Percentiles rank a stretch among this genome's conserved stretches.
These are phyloP conservation scores for Zhuliangozyma blackwelliae DNA, from an alignment of 1,139 yeast species.

Conservation along the genomic window DNA sequence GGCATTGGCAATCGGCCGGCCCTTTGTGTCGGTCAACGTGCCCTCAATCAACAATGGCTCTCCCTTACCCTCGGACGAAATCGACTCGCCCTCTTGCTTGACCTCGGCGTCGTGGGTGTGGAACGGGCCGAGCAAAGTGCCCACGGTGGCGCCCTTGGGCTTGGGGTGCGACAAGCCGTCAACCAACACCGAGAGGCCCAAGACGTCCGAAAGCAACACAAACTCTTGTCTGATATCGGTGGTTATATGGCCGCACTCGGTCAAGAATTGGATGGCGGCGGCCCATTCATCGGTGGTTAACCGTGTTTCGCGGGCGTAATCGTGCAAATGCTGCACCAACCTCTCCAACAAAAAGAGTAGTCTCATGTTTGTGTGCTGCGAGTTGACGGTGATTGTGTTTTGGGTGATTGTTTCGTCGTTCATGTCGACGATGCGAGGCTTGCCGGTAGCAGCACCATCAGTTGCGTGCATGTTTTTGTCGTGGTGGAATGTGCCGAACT, in stretches of 20 bases:
- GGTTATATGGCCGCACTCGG: conserved; percentile 25
- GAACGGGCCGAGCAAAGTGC: conserved; percentile 31
- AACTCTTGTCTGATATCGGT: conserved; percentile 28
- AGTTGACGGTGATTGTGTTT: conserved; percentile 21
- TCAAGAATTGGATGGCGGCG: conserved; percentile 22
- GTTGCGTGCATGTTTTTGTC: not conserved
- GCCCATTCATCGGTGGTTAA: conserved; percentile 31
- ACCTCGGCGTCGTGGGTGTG: conserved; percentile 29
- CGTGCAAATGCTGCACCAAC: conserved; percentile 26
- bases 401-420: conserved; percentile 26
- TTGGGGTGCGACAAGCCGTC: conserved; percentile 29
- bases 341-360: conserved; percentile 21
- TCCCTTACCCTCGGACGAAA: conserved; percentile 26
- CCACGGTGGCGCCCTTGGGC: conserved; percentile 25
- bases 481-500: not conserved
- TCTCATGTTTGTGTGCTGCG: conserved; percentile 20
- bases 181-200: conserved; percentile 28
- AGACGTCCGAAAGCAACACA: conserved; percentile 24
- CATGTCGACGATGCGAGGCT: conserved; percentile 16
- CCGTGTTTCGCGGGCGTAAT: conserved; percentile 29
- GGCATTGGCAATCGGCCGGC: conserved; percentile 24
- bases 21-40: conserved; percentile 18
- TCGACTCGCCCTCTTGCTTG: conserved; percentile 21
- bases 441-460: conserved; percentile 2
- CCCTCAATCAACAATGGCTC: conserved; percentile 22